These are phyloP conservation scores for Lentinus tigrinus DNA, from an alignment of 768 basidiomycete species.

Conservation along the genomic window DNA sequence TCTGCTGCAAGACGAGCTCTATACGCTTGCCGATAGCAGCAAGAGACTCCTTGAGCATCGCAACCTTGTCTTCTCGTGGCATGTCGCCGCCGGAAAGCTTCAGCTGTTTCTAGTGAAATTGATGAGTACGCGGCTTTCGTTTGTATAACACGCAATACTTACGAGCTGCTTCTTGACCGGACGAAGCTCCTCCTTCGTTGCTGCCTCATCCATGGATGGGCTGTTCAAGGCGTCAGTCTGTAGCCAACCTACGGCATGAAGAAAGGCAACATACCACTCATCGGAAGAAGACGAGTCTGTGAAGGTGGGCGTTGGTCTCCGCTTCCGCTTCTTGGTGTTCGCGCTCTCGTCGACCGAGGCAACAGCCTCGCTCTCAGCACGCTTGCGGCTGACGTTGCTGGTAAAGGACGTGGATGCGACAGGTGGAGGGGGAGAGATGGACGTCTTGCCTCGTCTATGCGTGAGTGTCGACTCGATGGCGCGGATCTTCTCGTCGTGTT, in stretches of 20 bases:
- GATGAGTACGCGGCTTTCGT: neutral
- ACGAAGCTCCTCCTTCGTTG: conserved; percentile 91
- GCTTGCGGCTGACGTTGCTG: conserved; percentile 58
- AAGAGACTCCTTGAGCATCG: conserved; percentile 92
- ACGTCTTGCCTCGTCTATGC: conserved; percentile 67
- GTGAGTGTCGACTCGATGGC: conserved; percentile 82
- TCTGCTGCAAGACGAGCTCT: conserved; percentile 73
- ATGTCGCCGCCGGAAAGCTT: conserved; percentile 92
- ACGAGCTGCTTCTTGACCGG: conserved; percentile 97
- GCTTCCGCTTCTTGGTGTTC: conserved; percentile 67
- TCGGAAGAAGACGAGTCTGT: conserved; percentile 93
- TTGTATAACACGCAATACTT: conserved; percentile 28
- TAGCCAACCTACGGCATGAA: conserved; percentile 7
- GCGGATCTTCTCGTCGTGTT: conserved; percentile 88
- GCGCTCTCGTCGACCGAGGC: conserved; percentile 71
- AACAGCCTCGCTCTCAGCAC: conserved; percentile 84
- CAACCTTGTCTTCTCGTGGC: conserved; percentile 94
- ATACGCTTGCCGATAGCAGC: conserved; percentile 92
- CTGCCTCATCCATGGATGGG: conserved; percentile 91
- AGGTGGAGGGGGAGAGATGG: conserved; percentile 74
- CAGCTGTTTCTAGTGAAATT: conserved; percentile 79
- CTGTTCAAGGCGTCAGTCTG: conserved; percentile 36
- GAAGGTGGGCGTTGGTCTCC: conserved; percentile 94
- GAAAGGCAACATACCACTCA: conserved; percentile 66
- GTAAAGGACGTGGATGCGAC: conserved; percentile 66